These are phyloP conservation scores for Podosphaera fusca DNA, from an alignment of 2,329 filamentous ascomycete genomes.

Conservation along the genomic window DNA sequence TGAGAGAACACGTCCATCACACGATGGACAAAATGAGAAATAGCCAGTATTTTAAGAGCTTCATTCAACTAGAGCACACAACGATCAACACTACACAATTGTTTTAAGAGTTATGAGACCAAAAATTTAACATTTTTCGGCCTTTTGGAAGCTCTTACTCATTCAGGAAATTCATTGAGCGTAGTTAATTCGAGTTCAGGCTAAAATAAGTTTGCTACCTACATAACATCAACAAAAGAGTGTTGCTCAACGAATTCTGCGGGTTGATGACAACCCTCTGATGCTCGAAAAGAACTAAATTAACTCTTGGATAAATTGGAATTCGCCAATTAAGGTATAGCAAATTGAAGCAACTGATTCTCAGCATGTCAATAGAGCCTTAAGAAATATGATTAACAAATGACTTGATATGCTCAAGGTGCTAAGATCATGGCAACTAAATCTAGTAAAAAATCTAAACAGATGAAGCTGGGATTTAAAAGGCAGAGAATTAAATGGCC, in stretches of 20 bases:
- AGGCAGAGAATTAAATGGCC: no score
- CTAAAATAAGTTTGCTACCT: background rate
- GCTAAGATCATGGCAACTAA: no score
- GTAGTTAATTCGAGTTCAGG: background rate
- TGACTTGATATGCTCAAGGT: no score
- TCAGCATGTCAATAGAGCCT: no score
- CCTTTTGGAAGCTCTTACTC: background rate
- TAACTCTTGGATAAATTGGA: background rate
- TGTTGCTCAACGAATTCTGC: constrained; percentile 1
- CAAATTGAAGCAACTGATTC: background rate
- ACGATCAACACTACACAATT: background rate
- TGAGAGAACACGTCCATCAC: no score
- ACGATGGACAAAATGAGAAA: no score
- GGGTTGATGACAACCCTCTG: background rate
- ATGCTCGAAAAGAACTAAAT: background rate
- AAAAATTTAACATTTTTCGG: background rate
- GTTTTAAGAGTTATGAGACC: background rate
- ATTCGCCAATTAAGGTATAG: background rate
- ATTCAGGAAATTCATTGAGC: background rate
- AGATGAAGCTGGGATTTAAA: no score
- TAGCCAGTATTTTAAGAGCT: no score
- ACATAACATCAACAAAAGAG: constrained; percentile 1
- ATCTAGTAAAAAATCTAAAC: no score
- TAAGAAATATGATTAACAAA: no score
- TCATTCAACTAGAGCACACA: no score